Evolutionary conservation across 208 protist genomes (phyloP), one percentile per base, ranked within the genome.

Genomic region (Trypanosoma brucei): DNA sequence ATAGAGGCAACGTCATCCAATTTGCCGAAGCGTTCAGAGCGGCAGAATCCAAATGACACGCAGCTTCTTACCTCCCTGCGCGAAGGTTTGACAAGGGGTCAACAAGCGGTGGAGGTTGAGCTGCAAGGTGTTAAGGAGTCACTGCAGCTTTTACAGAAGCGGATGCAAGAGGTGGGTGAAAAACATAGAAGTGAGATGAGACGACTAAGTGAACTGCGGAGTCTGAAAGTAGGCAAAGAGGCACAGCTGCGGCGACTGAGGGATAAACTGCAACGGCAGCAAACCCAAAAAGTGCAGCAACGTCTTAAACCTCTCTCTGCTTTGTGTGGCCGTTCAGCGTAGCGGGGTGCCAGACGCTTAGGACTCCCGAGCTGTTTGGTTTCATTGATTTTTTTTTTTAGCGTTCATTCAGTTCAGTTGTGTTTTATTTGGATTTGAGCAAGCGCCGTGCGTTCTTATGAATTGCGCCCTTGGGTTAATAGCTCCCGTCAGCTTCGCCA

Each of bases 241-340:
- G 38, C 51, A 6, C 30, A 42, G 36, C 31, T 65, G 39, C 61
- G 51, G 31, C 61, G 52, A 4, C 39, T 65, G 39, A 65, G 46
- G 31, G 51, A 3, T 1, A 49, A 65, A 37, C 2, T 65, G 22
- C 54, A 30, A 40, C 61, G 57, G n/a, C 14, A 34, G 14, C n/a
- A 49, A n/a, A 55, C 50, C 22, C 51, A 0, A 33, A 56, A 35
- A n/a, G 8, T 40, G 39, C 51, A 48, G 38, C 13, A n/a, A 11
- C 33, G 13, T 6, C 42, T 11, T 11, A 6, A 11, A 14, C 42
- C 42, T 11, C 6, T 46, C 11, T 0, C 42, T 46, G 42, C 42
- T 14, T 46, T 46, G 42, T 46, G 42, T 14, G 42, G 42, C 0
- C 42, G 6, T 46, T 46, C 22, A 22, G 22, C 0, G 22, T 22